A percentile compares a stretch with the other conserved stretches of the same genome.
Evolutionary conservation across 139 green algal species (phyloP).

Genomic region (Penium margaritaceum): DNA sequence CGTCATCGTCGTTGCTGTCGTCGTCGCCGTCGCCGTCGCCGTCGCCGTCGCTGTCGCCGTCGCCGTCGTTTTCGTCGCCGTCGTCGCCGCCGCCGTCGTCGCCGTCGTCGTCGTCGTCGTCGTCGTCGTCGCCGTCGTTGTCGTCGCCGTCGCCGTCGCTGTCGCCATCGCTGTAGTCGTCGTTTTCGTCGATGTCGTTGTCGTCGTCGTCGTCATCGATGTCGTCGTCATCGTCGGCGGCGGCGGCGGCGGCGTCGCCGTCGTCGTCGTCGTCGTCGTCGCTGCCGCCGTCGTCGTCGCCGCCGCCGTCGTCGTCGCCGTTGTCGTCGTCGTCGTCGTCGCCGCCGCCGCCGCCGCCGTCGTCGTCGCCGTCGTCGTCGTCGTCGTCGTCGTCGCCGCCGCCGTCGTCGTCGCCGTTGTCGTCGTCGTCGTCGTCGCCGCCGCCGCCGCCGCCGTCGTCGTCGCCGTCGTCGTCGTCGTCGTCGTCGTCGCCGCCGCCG

Average conservation of each 20-base stretch:
- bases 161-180: too few relatives aligned
- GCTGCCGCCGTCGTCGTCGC: background rate
- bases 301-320: conserved; percentile 5
- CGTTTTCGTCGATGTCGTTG: too few relatives aligned
- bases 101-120: too few relatives aligned
- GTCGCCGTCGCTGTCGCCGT: background rate
- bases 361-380: background rate
- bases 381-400: background rate
- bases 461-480: conserved; percentile 1
- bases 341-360: background rate
- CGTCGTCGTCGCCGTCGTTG: conserved; percentile 1
- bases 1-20: background rate
- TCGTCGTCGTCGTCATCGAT: background rate
- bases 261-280: conserved; percentile 5
- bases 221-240: too few relatives aligned
- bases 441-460: background rate
- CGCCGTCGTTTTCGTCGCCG: too few relatives aligned
- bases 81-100: background rate
- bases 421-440: background rate
- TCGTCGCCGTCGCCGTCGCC: background rate
- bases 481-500: background rate
- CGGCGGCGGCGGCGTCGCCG: too few relatives aligned
- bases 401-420: conserved; percentile 1
- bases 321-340: conserved; percentile 1
- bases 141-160: background rate